Percentiles rank a stretch among this genome's conserved stretches.
Conservation (phyloP, 495 filamentous ascomycete genomes). For the Chaetomium fimeti region DNA sequence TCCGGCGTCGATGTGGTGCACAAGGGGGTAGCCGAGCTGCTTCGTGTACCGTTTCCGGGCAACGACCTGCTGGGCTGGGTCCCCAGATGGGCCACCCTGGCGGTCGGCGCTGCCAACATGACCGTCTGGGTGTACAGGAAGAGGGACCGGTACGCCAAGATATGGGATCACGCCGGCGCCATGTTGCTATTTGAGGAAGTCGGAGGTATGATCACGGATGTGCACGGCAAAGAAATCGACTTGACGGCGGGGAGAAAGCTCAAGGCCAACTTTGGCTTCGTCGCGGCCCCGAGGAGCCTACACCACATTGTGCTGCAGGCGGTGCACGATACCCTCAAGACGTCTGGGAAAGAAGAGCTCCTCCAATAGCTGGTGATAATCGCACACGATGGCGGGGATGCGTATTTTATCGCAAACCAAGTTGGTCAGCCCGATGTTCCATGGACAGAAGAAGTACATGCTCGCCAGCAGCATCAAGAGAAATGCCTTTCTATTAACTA, state of each 20-base stretch:
- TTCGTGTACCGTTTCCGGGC: conserved; percentile 51
- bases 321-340: conserved; percentile 37
- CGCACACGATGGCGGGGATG: background rate
- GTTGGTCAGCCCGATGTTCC: background rate
- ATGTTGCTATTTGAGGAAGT: conserved; percentile 66
- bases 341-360: conserved; percentile 26
- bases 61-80: conserved; percentile 64
- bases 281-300: conserved; percentile 41
- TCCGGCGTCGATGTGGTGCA: conserved; percentile 49
- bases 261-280: conserved; percentile 49
- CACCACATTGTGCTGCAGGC: conserved; percentile 40
- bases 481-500: background rate
- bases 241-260: conserved; percentile 46
- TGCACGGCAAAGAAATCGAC: conserved; percentile 56
- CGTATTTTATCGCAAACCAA: background rate
- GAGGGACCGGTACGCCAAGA: conserved; percentile 53
- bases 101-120: conserved; percentile 58
- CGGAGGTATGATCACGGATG: conserved; percentile 62
- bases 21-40: conserved; percentile 44
- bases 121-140: conserved; percentile 62
- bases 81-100: conserved; percentile 61
- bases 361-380: background rate
- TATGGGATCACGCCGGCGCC: conserved; percentile 72
- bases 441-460: background rate
- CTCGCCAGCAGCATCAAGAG: background rate